These are phyloP conservation scores for Phytophthora rubi DNA, from an alignment of 352 stramenopile genomes.

Conservation along the genomic window DNA sequence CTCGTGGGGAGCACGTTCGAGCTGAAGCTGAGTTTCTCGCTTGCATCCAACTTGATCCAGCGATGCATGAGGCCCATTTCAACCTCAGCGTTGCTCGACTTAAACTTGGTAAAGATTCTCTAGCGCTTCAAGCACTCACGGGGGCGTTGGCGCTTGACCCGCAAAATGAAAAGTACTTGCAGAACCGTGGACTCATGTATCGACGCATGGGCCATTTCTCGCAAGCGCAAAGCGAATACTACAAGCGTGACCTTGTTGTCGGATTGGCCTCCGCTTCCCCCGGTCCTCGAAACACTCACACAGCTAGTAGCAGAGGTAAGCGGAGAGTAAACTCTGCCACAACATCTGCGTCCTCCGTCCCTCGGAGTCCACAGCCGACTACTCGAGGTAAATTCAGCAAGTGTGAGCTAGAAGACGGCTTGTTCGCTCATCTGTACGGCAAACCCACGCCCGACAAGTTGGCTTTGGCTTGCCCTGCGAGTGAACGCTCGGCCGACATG, in stretches of 20 bases:
- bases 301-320: constrained; percentile 29
- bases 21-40: constrained; percentile 61
- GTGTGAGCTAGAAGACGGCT: constrained; percentile 59
- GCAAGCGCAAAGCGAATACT: constrained; percentile 59
- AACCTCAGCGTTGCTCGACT: constrained; percentile 60
- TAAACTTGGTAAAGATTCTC: constrained; percentile 53
- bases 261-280: not conserved
- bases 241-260: constrained; percentile 42
- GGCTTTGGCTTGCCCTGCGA: constrained; percentile 54
- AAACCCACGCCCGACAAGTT: constrained; percentile 70
- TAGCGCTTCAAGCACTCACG: constrained; percentile 46
- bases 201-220: constrained; percentile 56
- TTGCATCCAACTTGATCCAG: constrained; percentile 49
- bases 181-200: constrained; percentile 64
- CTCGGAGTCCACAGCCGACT: constrained; percentile 16
- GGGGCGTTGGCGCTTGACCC: constrained; percentile 49
- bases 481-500: constrained; percentile 50
- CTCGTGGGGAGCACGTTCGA: constrained; percentile 44
- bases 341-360: not conserved
- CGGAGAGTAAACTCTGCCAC: constrained; percentile 5
- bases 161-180: constrained; percentile 52
- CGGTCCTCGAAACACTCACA: not conserved
- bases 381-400: constrained; percentile 24
- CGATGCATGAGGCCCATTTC: constrained; percentile 71
- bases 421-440: constrained; percentile 75